Conservation (phyloP, 2,329 filamentous ascomycete species). For the Paracorniculantispora psalliotae region DNA sequence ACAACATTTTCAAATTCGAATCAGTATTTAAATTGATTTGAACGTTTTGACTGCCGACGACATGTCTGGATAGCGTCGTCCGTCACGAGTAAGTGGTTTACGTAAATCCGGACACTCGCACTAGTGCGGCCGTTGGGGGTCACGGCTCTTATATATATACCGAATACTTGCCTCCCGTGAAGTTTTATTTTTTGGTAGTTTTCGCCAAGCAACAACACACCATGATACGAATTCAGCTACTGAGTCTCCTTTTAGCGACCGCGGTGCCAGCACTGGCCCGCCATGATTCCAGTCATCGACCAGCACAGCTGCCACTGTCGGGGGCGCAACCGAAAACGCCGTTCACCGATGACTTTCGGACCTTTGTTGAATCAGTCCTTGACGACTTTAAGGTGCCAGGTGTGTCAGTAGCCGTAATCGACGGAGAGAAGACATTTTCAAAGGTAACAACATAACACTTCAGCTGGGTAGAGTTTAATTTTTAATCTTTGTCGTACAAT, state of each 20-base stretch:
- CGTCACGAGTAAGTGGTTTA: not conserved
- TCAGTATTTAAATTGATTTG: too few species aligned
- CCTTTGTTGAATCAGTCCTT: slow-evolving; percentile 14
- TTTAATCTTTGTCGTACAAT: too few species aligned
- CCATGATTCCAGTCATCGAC: not conserved
- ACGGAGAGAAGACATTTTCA: slow-evolving; percentile 36
- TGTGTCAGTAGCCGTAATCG: slow-evolving; percentile 42
- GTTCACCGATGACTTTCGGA: not conserved
- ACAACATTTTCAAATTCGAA: too few species aligned
- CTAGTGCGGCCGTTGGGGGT: not conserved
- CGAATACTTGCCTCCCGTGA: not conserved
- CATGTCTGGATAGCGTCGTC: not conserved
- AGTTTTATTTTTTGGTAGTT: too few species aligned
- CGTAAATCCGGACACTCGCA: not conserved
- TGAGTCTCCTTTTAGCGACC: not conserved
- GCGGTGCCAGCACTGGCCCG: not conserved
- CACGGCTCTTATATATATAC: not conserved
- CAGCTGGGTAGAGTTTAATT: too few species aligned
- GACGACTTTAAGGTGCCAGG: slow-evolving; percentile 43
- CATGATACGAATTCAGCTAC: not conserved
- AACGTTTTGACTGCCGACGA: not conserved
- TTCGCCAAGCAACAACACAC: too few species aligned
- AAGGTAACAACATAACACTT: slow-evolving; percentile 25
- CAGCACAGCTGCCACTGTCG: not conserved
- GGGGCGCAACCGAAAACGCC: not conserved